Evolutionary conservation across 495 filamentous ascomycete species (phyloP).

Genomic region (Penicillium crystallinum): DNA sequence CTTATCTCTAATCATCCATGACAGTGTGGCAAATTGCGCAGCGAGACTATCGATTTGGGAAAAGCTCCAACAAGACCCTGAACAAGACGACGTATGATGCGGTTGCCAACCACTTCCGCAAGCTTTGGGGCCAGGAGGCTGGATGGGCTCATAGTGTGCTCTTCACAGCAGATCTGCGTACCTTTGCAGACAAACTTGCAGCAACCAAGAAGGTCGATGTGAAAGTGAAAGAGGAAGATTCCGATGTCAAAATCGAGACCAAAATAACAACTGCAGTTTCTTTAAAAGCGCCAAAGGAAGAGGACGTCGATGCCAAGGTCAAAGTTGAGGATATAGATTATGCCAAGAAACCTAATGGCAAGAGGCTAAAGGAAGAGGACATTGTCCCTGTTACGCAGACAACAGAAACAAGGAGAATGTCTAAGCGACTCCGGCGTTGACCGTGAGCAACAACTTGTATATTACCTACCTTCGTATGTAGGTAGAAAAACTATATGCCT

Average conservation of each 20-base stretch:
- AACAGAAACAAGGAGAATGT: slow-evolving; percentile 32
- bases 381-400: slow-evolving; percentile 27
- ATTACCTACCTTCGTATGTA: no score
- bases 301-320: slow-evolving; percentile 19
- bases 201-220: slow-evolving; percentile 41
- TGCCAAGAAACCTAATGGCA: slow-evolving; percentile 8
- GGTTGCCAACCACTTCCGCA: slow-evolving; percentile 83
- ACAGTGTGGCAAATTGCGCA: slow-evolving; percentile 96
- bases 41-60: slow-evolving; percentile 89
- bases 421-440: slow-evolving; percentile 32
- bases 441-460: no score
- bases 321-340: slow-evolving; percentile 20
- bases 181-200: slow-evolving; percentile 65
- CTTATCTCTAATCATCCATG: not conserved
- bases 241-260: slow-evolving; percentile 25
- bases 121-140: slow-evolving; percentile 87
- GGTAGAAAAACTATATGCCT: no score
- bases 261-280: slow-evolving; percentile 23
- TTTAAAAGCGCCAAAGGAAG: slow-evolving; percentile 24
- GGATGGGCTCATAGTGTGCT: slow-evolving; percentile 97
- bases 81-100: slow-evolving; percentile 86
- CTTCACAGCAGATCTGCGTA: slow-evolving; percentile 87
- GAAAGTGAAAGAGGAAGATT: slow-evolving; percentile 23
- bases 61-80: slow-evolving; percentile 75
- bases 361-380: slow-evolving; percentile 15